A percentile compares a stretch with the other conserved stretches of the same genome.
phyloP scores from a whole-genome alignment of 1,284 basidiomycete genomes.

The Polyporus tsugae region DNA sequence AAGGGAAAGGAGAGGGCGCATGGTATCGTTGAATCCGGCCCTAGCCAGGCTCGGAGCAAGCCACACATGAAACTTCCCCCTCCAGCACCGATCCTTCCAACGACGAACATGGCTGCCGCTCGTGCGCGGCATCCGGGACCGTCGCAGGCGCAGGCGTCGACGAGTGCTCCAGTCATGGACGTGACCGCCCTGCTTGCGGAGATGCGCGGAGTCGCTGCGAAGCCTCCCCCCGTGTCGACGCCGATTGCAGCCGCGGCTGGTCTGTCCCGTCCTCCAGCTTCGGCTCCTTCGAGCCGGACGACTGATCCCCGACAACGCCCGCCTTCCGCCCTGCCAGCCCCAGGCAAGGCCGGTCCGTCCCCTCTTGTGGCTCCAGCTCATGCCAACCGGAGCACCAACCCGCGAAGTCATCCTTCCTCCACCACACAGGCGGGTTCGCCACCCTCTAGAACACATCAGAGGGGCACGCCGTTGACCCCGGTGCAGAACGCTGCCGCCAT shows the following conservation, averaged over 20 bases:
- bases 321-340: not conserved
- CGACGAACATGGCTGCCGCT: slow-evolving; percentile 13
- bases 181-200: slow-evolving; percentile 24
- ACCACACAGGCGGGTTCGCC: not conserved
- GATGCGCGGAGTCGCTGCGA: not conserved
- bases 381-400: not conserved
- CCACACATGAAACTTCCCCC: not conserved
- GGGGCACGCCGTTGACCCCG: not conserved
- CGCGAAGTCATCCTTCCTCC: not conserved
- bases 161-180: slow-evolving; percentile 11
- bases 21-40: not conserved
- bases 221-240: not conserved
- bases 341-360: not conserved
- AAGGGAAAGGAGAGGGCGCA: not conserved
- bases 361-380: not conserved
- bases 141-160: not conserved
- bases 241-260: not conserved
- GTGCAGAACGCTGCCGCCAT: not conserved
- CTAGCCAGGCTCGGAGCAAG: not conserved
- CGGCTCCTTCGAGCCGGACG: not conserved
- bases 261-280: not conserved
- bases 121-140: not conserved
- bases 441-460: not conserved
- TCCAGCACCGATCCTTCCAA: slow-evolving; percentile 17
- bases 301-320: not conserved